Evolutionary conservation across 176 grass and related monocot genomes (phyloP).

Genomic region (Hordeum vulgare): DNA sequence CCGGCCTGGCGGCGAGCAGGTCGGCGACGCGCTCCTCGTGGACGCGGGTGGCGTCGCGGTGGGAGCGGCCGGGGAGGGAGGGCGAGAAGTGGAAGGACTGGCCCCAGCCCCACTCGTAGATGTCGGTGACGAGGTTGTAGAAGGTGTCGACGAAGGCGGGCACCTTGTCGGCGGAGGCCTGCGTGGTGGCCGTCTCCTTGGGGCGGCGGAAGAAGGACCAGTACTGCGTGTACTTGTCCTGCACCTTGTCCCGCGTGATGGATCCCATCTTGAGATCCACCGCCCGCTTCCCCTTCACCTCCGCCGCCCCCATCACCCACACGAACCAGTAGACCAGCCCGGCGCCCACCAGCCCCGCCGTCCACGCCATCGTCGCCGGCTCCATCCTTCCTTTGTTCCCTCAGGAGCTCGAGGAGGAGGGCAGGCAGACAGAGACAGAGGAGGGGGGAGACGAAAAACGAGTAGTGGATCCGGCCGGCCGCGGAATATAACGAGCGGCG

Average conservation of each 20-base stretch:
- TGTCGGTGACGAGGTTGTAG: constrained; percentile 99
- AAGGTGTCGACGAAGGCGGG: constrained; percentile 97
- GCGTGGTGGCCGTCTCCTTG: constrained; percentile 66
- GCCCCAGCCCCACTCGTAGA: constrained; percentile 99
- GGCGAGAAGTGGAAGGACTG: constrained; percentile 99
- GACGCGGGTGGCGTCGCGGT: constrained; percentile 86
- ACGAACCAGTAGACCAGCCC: constrained; percentile 90
- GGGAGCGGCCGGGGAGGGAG: constrained; percentile 44
- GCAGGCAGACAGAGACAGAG: too few species aligned
- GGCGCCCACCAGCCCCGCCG: constrained; percentile 39
- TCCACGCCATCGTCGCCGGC: constrained; percentile 66
- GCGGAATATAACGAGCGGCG: constrained; percentile 16
- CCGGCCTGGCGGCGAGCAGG: constrained; percentile 44
- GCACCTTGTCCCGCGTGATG: constrained; percentile 63
- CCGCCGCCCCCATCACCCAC: constrained; percentile 96
- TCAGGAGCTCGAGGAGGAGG: not conserved
- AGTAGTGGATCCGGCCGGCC: not conserved
- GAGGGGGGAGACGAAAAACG: not conserved
- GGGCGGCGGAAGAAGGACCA: constrained; percentile 98
- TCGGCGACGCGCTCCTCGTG: constrained; percentile 85
- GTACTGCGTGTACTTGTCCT: constrained; percentile 98
- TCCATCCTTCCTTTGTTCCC: constrained; percentile 34
- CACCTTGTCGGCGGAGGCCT: constrained; percentile 59
- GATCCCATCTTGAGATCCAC: constrained; percentile 99
- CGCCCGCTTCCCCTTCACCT: constrained; percentile 96